Conservation (phyloP, 805 yeast genomes). For the Teunomyces atbi region DNA sequence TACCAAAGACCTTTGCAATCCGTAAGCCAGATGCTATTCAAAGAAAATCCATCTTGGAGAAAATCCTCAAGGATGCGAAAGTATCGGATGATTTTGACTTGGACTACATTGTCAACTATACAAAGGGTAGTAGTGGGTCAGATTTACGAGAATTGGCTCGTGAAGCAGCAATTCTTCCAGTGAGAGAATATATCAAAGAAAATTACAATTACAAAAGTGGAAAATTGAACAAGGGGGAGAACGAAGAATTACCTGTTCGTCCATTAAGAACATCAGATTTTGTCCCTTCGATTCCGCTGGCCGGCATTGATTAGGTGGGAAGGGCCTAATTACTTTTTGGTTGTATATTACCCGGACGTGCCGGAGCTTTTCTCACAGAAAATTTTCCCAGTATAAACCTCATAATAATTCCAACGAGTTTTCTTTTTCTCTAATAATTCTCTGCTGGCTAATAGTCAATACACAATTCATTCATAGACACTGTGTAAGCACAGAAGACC, state of each 20-base stretch:
- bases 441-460: neutral
- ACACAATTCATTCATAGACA: neutral
- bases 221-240: conserved; percentile 21
- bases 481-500: conserved; percentile 16
- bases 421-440: neutral
- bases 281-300: conserved; percentile 17
- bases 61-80: conserved; percentile 64
- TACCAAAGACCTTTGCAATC: conserved; percentile 87
- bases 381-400: neutral
- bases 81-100: conserved; percentile 61
- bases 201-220: conserved; percentile 50
- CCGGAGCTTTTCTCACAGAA: neutral
- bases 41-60: conserved; percentile 65
- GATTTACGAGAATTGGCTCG: conserved; percentile 89
- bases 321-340: conserved; percentile 8
- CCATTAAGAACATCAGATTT: conserved; percentile 69
- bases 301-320: neutral
- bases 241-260: conserved; percentile 47
- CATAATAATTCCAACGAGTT: neutral
- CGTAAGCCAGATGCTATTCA: conserved; percentile 68
- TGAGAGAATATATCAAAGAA: conserved; percentile 74
- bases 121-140: conserved; percentile 80
- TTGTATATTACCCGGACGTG: conserved; percentile 6
- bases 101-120: conserved; percentile 54
- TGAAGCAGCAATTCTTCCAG: conserved; percentile 88